Evolutionary conservation across 202 grass and related monocot species (phyloP), one percentile per base, ranked within the genome.

Genomic region (Schoenoplectus triqueter): DNA sequence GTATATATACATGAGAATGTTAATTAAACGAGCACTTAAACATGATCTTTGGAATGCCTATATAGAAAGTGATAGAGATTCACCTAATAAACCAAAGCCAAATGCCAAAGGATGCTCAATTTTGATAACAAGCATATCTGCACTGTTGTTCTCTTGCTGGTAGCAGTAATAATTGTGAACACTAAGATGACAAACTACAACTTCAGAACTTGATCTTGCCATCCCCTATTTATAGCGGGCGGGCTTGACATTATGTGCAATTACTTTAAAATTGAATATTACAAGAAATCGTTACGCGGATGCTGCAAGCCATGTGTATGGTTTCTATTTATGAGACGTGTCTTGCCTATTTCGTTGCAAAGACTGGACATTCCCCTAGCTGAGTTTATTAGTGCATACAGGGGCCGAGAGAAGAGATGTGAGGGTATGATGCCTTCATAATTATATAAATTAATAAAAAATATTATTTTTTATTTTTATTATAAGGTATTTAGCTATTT

Each of bases 41-140:
- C 2, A n/a, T 17, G 40, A 69, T 69, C 40, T 46, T 67, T 67
- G 9, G 3, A 41, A 41, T 40, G 8, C 19, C 22, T 69, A n/a
- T 69, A 69, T 40, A 66, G 48, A 52, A 17, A 68, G 20, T 21
- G 17, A 67, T 5, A 68, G 47, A 68, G 79, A 69, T 49, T 14
- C 3, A 83, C 80, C 80, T 67, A 83, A n/a, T 13, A 83, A 46
- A 40, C 80, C 80, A 83, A 83, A 2, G 19, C 80, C 80, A 83
- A 67, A 83, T 52, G 10, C 64, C 80, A 83, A 68, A 41, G 80
- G 80, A 52, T 83, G 62, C 19, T 83, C 80, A 83, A 83, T 83
- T 69, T 40, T 83, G 80, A 83, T 83, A 40, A 69, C 50, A 50
- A 83, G 18, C 80, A 83, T 83, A 68, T 67, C 7, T 83, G 62